phyloP scores from a whole-genome alignment of 208 protist species.

The Leishmania turanica region DNA sequence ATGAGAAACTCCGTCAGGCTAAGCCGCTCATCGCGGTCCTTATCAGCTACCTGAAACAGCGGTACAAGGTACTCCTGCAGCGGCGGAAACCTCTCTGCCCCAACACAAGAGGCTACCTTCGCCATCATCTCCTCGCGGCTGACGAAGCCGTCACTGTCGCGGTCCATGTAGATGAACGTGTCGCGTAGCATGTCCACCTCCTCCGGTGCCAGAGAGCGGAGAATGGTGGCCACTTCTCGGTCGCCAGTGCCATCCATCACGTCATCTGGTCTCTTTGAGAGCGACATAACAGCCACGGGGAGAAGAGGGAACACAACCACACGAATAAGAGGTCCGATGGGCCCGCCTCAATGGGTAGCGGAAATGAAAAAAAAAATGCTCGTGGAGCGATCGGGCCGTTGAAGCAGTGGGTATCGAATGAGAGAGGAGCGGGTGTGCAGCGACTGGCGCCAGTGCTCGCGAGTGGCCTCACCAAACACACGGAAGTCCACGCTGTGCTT shows the following conservation, averaged over 20 bases:
- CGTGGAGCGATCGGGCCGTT: not conserved
- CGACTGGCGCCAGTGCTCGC: not conserved
- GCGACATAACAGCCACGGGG: slow-evolving; percentile 1
- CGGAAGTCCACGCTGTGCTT: not conserved
- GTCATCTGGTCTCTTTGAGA: not conserved
- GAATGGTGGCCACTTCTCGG: slow-evolving; percentile 34
- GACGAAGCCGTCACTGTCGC: slow-evolving; percentile 80
- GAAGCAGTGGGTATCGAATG: not conserved
- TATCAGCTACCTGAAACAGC: slow-evolving; percentile 79
- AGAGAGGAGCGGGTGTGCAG: not conserved
- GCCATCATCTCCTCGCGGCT: slow-evolving; percentile 55
- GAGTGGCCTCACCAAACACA: not conserved
- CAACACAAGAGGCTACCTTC: slow-evolving; percentile 48
- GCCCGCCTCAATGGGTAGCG: not conserved
- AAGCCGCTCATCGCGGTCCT: slow-evolving; percentile 63
- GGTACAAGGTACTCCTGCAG: slow-evolving; percentile 66
- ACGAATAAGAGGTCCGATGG: slow-evolving; percentile 1
- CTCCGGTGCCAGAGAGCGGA: slow-evolving; percentile 62
- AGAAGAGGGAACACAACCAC: slow-evolving; percentile 12
- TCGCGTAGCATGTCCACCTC: slow-evolving; percentile 90
- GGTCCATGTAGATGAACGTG: slow-evolving; percentile 89
- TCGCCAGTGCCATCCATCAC: slow-evolving; percentile 20
- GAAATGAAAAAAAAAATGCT: not conserved
- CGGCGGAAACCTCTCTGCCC: slow-evolving; percentile 48
- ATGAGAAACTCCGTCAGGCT: slow-evolving; percentile 79